Evolutionary conservation across 192 early-diverging fungal genomes (phyloP).

Genomic region (Entomortierella beljakovae): DNA sequence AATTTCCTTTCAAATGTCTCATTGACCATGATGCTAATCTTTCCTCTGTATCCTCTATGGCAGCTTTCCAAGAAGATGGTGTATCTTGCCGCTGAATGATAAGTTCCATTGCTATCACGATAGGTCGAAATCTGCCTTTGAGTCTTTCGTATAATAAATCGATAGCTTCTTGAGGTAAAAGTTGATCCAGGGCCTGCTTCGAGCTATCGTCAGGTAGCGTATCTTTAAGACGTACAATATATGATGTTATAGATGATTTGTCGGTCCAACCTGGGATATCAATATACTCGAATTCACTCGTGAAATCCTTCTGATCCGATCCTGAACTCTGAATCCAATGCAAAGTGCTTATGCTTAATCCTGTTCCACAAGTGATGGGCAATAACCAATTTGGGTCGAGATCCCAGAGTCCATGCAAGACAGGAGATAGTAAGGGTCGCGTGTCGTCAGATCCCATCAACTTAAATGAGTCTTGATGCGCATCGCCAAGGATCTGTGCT

Average conservation of each 20-base stretch:
- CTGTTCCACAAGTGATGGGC: constrained; percentile 15
- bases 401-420: constrained; percentile 21
- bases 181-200: constrained; percentile 21
- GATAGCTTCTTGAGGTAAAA: constrained; percentile 15
- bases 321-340: constrained; percentile 35
- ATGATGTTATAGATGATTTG: constrained; percentile 12
- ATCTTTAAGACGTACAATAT: constrained; percentile 22
- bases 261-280: constrained; percentile 29
- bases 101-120: constrained; percentile 8
- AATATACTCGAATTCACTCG: constrained; percentile 15
- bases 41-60: constrained; percentile 30
- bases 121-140: constrained; percentile 24
- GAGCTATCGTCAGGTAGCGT: constrained; percentile 28
- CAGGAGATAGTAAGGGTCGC: not conserved
- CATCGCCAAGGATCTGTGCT: constrained; percentile 34
- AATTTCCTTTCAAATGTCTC: constrained; percentile 27
- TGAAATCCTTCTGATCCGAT: constrained; percentile 40
- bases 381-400: constrained; percentile 24
- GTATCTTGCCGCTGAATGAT: not conserved
- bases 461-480: constrained; percentile 24
- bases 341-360: too few species aligned
- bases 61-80: constrained; percentile 16
- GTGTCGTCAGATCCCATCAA: constrained; percentile 19
- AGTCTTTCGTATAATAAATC: constrained; percentile 22
- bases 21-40: constrained; percentile 16